Conservation (phyloP, 225 moss, liverwort and hornwort genomes). For the Lunularia cruciata region DNA sequence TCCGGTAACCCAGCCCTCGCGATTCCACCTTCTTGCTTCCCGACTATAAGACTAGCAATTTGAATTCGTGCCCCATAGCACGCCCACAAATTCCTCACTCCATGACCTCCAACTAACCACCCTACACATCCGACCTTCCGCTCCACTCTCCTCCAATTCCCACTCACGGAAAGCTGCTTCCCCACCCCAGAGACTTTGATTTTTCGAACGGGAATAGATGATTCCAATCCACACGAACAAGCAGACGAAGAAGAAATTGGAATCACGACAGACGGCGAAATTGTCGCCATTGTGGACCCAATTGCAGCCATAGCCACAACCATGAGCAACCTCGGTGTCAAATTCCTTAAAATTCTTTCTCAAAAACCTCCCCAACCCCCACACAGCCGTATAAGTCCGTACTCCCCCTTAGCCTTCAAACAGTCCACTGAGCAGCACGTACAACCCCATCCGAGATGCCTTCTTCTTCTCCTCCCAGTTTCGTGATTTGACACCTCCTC, state of each 20-base stretch:
- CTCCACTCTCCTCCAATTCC: neutral
- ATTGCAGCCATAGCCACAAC: conserved; percentile 18
- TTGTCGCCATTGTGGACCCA: conserved; percentile 4
- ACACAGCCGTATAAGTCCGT: neutral
- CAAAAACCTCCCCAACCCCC: neutral
- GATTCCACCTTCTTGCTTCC: neutral
- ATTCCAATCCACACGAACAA: neutral
- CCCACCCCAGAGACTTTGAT: neutral
- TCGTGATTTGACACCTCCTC: too few species aligned
- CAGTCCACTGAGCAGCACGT: too few species aligned
- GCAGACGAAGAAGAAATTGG: conserved; percentile 1
- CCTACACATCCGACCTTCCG: neutral
- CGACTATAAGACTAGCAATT: neutral
- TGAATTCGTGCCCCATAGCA: neutral
- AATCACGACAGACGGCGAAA: neutral
- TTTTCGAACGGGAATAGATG: neutral
- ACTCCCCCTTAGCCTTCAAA: neutral
- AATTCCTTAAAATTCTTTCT: neutral
- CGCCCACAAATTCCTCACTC: neutral
- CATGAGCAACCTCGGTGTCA: neutral
- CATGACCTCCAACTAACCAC: neutral
- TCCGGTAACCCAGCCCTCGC: neutral
- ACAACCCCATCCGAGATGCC: neutral
- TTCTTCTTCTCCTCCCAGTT: neutral
- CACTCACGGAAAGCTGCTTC: neutral